Base-by-base conservation (phyloP, 371 early-diverging fungal genomes). In the Mortierella sp. region DNA sequence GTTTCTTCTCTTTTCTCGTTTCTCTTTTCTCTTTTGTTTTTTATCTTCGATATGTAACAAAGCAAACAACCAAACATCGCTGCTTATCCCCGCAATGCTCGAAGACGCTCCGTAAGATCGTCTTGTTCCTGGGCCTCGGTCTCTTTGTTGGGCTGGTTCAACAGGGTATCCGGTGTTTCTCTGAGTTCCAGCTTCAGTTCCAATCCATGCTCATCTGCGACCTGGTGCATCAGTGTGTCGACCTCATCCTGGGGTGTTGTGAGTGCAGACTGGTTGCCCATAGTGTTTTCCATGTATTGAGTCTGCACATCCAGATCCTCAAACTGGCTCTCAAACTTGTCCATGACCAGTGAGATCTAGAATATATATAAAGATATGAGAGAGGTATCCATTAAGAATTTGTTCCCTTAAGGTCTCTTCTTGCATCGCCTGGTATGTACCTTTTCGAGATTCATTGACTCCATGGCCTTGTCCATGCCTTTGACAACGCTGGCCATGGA, bases 251-350 rank as follows among this genome's bases (percentile, higher is more conserved):
- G 92, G n/a, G 96, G 96, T 56, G 94, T 95, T n/a, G 92, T 82
- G 82, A 90, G 73, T 12, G 95, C 86, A 6, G 95, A 94, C n/a
- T 93, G 89, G 34, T 91, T 90, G 39, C 90, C 90, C 87, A 97
- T 96, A 6, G 95, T 85, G 30, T 84, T 87, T 73, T 97, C 96
- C 96, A 97, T 95, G 78, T 93, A 93, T 68, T 89, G 84, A 2
- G 97, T 93, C 80, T 96, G 95, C 24, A 97, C 94, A 80, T 97
- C 96, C 47, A 97, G 75, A 76, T 97, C 93, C 72, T 97, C 98
- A 78, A 95, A 95, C 80, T 95, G 96, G 8, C 80, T 79, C 76
- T 97, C 97, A 73, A 97, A 97, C 67, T 90, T 93, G 81, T 97
- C 98, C 97, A 97, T 97, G 39, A 96, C 90, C 85, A 88, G 73